phyloP scores from a whole-genome alignment of 805 yeast species.

The Candida golubevii region DNA sequence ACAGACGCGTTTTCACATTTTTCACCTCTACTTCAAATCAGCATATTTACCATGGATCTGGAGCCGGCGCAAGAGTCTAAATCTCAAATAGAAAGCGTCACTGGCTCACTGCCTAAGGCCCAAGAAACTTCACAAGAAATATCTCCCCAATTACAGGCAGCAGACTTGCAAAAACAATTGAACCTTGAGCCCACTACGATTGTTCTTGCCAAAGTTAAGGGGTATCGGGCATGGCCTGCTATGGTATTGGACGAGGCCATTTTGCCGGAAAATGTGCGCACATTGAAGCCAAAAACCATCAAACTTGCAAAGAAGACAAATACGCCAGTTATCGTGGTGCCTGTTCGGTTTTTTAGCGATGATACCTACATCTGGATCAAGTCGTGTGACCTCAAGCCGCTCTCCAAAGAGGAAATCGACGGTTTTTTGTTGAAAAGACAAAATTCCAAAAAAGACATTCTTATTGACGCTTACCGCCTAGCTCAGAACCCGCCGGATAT shows the following conservation, averaged over 20 bases:
- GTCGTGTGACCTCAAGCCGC: conserved; percentile 44
- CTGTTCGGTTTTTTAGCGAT: conserved; percentile 70
- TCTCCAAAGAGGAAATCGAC: conserved; percentile 41
- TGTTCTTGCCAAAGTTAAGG: conserved; percentile 75
- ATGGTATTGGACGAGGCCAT: conserved; percentile 61
- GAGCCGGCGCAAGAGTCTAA: too few relatives aligned
- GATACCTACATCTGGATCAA: conserved; percentile 70
- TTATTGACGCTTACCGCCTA: conserved; percentile 49
- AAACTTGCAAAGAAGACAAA: conserved; percentile 20
- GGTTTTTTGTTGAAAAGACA: conserved; percentile 26
- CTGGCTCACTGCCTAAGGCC: too few relatives aligned
- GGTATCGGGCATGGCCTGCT: conserved; percentile 90
- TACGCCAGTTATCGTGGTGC: conserved; percentile 19
- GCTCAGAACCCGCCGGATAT: conserved; percentile 45
- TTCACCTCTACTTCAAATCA: too few relatives aligned
- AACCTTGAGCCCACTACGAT: conserved; percentile 15
- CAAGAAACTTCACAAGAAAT: too few relatives aligned
- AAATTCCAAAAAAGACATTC: conserved; percentile 38
- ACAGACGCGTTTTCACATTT: too few relatives aligned
- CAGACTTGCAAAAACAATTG: conserved; percentile 10
- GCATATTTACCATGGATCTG: too few relatives aligned
- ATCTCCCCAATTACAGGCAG: too few relatives aligned
- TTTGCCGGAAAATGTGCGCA: conserved; percentile 54
- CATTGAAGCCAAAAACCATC: conserved; percentile 46
- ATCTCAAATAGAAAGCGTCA: too few relatives aligned